phyloP scores from a whole-genome alignment of 192 early-diverging fungal genomes.

The Podila clonocystis region DNA sequence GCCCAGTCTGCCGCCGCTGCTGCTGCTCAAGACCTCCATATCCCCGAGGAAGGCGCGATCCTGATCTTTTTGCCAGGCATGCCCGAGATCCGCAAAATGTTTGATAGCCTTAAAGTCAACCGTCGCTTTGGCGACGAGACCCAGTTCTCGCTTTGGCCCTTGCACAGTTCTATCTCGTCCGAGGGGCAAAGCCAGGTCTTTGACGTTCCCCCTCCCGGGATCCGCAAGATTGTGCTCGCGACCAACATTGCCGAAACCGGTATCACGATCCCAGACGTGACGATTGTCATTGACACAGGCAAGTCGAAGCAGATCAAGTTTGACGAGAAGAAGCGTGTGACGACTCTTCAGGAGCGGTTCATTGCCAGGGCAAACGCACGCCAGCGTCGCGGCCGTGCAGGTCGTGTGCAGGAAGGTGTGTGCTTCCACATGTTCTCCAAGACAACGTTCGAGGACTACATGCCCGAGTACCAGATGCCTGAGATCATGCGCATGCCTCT shows the following conservation, averaged over 20 bases:
- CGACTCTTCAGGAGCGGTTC: slow-evolving; percentile 68
- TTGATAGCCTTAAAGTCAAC: slow-evolving; percentile 60
- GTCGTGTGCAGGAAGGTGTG: slow-evolving; percentile 77
- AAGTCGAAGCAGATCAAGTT: slow-evolving; percentile 79
- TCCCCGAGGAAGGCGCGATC: slow-evolving; percentile 61
- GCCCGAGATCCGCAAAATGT: slow-evolving; percentile 74
- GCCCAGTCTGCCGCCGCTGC: slow-evolving; percentile 47
- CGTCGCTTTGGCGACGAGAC: slow-evolving; percentile 58
- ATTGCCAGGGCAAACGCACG: slow-evolving; percentile 73
- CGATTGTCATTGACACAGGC: slow-evolving; percentile 81
- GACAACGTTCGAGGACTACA: slow-evolving; percentile 58
- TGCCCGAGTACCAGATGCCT: slow-evolving; percentile 73
- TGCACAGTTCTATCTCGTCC: slow-evolving; percentile 77
- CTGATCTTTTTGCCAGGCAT: slow-evolving; percentile 82
- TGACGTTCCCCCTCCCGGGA: slow-evolving; percentile 51
- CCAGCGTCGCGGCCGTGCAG: slow-evolving; percentile 87
- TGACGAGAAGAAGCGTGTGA: slow-evolving; percentile 68
- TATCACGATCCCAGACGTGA: slow-evolving; percentile 85
- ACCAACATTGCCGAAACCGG: slow-evolving; percentile 89
- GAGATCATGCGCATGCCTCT: slow-evolving; percentile 87
- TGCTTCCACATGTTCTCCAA: slow-evolving; percentile 80
- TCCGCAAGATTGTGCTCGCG: slow-evolving; percentile 77
- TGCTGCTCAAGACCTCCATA: slow-evolving; percentile 46
- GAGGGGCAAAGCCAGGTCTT: slow-evolving; percentile 79
- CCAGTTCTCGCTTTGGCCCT: slow-evolving; percentile 54